Evolutionary conservation across 148 eudicot species (phyloP).

Genomic region (Spergularia marina): DNA sequence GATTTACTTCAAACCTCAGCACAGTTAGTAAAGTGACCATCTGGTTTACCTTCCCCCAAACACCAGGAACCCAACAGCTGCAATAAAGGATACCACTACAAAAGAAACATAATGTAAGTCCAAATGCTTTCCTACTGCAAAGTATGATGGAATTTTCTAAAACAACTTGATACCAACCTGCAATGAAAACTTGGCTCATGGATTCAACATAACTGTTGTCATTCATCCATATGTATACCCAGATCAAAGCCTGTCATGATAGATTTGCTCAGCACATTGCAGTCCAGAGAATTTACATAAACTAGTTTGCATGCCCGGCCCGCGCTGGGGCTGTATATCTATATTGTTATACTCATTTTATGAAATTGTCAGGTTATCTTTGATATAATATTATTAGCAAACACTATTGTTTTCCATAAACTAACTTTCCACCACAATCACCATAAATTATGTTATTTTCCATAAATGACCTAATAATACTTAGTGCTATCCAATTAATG

Average conservation of each 20-base stretch:
- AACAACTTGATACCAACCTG: constrained; percentile 42
- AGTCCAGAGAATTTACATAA: background rate
- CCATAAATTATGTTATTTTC: too few species aligned
- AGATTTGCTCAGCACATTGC: constrained; percentile 2
- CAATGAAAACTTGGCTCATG: constrained; percentile 70
- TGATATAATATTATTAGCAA: too few species aligned
- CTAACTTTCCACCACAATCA: too few species aligned
- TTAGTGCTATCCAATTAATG: too few species aligned
- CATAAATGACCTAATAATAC: too few species aligned
- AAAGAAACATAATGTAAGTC: constrained; percentile 4
- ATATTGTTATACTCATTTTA: too few species aligned
- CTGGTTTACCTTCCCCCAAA: constrained; percentile 59
- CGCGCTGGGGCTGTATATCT: too few species aligned
- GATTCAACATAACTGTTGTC: constrained; percentile 51
- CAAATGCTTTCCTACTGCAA: background rate
- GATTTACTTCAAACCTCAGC: background rate
- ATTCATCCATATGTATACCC: constrained; percentile 73
- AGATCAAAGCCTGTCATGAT: constrained; percentile 58
- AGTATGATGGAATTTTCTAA: constrained; percentile 3
- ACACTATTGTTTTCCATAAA: too few species aligned
- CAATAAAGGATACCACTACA: constrained; percentile 53
- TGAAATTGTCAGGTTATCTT: too few species aligned
- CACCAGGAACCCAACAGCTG: constrained; percentile 56
- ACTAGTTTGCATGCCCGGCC: too few species aligned
- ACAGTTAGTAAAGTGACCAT: background rate